phyloP scores from a whole-genome alignment of 345 rosid species.

The Trapa bicornis region DNA sequence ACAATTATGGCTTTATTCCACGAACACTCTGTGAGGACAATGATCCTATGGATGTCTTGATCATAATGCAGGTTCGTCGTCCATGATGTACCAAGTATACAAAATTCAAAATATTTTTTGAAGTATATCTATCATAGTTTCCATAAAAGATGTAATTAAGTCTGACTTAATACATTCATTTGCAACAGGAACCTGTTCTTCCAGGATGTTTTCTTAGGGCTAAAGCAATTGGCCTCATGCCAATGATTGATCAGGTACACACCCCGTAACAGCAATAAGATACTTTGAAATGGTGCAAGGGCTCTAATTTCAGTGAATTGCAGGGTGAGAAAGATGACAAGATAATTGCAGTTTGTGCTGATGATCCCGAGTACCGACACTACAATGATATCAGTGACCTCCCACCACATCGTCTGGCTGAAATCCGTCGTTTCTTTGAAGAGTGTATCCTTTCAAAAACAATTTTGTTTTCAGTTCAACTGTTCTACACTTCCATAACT shows the following conservation, averaged over 20 bases:
- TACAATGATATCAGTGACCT: constrained; percentile 82
- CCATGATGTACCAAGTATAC: too few relatives aligned
- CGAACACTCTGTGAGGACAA: constrained; percentile 96
- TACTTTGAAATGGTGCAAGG: neutral
- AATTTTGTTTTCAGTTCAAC: neutral
- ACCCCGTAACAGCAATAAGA: neutral
- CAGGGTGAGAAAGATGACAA: constrained; percentile 99
- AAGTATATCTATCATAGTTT: neutral
- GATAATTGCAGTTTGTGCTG: constrained; percentile 97
- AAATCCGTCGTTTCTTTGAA: constrained; percentile 97
- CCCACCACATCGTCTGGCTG: constrained; percentile 95
- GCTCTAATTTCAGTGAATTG: constrained; percentile 1
- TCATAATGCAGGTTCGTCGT: constrained; percentile 83
- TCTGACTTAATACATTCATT: neutral
- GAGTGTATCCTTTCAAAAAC: constrained; percentile 47
- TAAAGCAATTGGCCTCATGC: constrained; percentile 96
- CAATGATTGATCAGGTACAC: constrained; percentile 93
- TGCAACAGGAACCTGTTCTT: constrained; percentile 76
- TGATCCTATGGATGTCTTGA: constrained; percentile 92
- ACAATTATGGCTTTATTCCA: constrained; percentile 97
- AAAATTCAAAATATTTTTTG: too few relatives aligned
- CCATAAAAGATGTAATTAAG: neutral
- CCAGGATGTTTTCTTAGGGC: constrained; percentile 98
- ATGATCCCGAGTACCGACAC: constrained; percentile 93
- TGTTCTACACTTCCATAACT: too few relatives aligned